Evolutionary conservation across 2,329 filamentous ascomycete genomes (phyloP).

Genomic region (Fusarium sp.): DNA sequence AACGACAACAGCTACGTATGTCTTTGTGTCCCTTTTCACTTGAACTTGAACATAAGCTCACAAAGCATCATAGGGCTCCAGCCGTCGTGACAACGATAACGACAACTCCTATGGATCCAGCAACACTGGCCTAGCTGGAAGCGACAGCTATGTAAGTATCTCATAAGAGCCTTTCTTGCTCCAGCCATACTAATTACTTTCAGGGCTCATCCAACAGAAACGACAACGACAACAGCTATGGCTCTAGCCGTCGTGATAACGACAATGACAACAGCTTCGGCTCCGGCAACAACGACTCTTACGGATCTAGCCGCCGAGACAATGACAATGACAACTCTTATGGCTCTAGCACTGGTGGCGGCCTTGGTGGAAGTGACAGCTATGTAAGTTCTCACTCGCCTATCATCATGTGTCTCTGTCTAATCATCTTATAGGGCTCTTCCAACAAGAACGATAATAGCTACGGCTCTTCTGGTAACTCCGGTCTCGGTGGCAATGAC

Average conservation of each 20-base stretch:
- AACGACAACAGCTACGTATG: constrained; percentile 30
- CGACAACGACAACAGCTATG: neutral
- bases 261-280: neutral
- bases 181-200: neutral
- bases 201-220: constrained; percentile 21
- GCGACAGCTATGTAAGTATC: constrained; percentile 16
- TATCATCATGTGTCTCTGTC: neutral
- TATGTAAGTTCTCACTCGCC: constrained; percentile 6
- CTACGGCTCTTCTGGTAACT: constrained; percentile 12
- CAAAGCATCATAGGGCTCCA: constrained; percentile 23
- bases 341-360: constrained; percentile 17
- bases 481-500: constrained; percentile 6
- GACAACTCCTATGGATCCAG: constrained; percentile 23
- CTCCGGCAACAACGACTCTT: constrained; percentile 1
- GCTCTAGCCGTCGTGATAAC: neutral
- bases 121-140: constrained; percentile 10
- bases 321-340: constrained; percentile 15
- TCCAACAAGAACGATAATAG: neutral
- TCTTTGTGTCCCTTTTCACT: neutral
- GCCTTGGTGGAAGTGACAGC: constrained; percentile 9
- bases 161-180: neutral
- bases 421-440: neutral
- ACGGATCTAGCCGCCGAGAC: constrained; percentile 20
- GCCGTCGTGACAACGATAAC: constrained; percentile 27
- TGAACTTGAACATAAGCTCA: constrained; percentile 2